Evolutionary conservation across 2,329 filamentous ascomycete species (phyloP), one percentile per base, ranked within the genome.

Genomic region (Diaporthe sp.): DNA sequence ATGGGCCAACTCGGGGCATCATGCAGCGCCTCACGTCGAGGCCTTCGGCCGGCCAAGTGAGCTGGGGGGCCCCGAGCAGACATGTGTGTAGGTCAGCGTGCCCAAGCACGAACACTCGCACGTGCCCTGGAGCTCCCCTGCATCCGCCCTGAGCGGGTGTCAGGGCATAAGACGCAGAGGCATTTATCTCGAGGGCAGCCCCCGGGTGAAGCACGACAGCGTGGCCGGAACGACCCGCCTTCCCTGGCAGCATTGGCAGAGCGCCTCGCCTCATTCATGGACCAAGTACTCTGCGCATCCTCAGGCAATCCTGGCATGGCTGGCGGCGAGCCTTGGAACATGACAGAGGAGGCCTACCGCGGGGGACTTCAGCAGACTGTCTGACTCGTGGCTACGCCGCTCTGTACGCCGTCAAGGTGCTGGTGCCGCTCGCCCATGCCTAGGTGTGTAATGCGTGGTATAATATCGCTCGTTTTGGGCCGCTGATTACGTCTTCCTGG

Each of bases 141-240:
- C 34, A 22, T 39, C 34, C 34, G n/a, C 46, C 65, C 65, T 13
- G 19, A 28, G 44, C 31, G 3, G 37, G 7, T 17, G 46, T 42
- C 49, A 55, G 46, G 34, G 49, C 65, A 55, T 70, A 19, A 70
- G 49, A 42, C 65, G 15, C 28, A 70, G 62, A 70, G 65, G 49
- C 46, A 42, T 55, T 70, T 28, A 15, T 22, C n/a, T 31, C 22
- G 34, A 42, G 46, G 65, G 49, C 49, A 31, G 51, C 49, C 34
- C 22, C 65, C 34, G 49, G 46, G 13, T 68, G 8, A 28, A 15
- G 65, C 34, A 70, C 46, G 65, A 39, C 65, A 53, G 31, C 46
- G 34, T 70, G 65, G 65, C 65, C 65, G 49, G 65, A n/a, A 70
- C 65, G 49, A 55, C 15, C 65, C 65, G 65, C 46, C 46, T 51